Conservation (phyloP, 257 asterid genomes). For the Scutellaria barbata region DNA sequence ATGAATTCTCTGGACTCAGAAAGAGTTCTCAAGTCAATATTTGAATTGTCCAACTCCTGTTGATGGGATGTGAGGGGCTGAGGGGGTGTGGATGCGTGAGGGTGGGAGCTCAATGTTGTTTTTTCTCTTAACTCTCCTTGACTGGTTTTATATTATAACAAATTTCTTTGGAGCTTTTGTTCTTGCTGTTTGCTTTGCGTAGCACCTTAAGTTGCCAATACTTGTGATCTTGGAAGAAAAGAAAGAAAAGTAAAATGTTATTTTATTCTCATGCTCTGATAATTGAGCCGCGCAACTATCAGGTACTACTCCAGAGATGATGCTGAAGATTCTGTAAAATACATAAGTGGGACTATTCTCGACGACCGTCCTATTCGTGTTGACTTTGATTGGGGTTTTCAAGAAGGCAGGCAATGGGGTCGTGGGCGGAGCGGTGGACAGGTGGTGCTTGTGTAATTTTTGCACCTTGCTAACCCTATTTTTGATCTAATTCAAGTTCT, state of each 20-base stretch:
- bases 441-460: slow-evolving; percentile 49
- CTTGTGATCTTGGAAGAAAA: slow-evolving; percentile 11
- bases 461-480: slow-evolving; percentile 18
- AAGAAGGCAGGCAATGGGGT: slow-evolving; percentile 99
- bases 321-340: slow-evolving; percentile 88
- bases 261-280: background rate
- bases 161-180: background rate
- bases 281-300: slow-evolving; percentile 35
- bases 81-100: background rate
- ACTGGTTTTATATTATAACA: slow-evolving; percentile 9
- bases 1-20: slow-evolving; percentile 1
- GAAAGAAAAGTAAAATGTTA: background rate
- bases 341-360: slow-evolving; percentile 94
- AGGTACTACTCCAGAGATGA: slow-evolving; percentile 98
- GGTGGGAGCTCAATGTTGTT: background rate
- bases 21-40: background rate
- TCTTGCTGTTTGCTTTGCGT: background rate
- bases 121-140: background rate
- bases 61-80: background rate
- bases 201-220: background rate
- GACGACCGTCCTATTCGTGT: slow-evolving; percentile 99
- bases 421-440: slow-evolving; percentile 99
- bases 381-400: slow-evolving; percentile 99
- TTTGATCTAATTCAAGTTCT: slow-evolving; percentile 32
- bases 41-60: background rate